Percentiles rank a stretch among this genome's conserved stretches.
Conservation (phyloP, 1,139 yeast genomes). For the Candida sanyaensis region DNA sequence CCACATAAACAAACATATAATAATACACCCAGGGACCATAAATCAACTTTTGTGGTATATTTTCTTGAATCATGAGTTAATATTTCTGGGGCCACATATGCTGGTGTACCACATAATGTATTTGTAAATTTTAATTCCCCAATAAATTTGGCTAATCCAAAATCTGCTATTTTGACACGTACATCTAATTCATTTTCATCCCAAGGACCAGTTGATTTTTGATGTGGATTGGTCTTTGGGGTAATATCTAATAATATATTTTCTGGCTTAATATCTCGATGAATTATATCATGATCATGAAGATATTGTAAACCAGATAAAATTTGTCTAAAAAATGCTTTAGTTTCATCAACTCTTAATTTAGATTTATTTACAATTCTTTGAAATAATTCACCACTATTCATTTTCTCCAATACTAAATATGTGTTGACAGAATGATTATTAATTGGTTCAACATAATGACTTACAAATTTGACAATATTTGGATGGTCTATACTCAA, state of each 20-base stretch:
- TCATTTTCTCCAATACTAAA: slow-evolving; percentile 70
- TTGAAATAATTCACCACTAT: slow-evolving; percentile 74
- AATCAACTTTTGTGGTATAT: slow-evolving; percentile 70
- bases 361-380: slow-evolving; percentile 65
- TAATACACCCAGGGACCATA: slow-evolving; percentile 82
- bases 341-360: slow-evolving; percentile 61
- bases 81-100: slow-evolving; percentile 83
- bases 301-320: slow-evolving; percentile 63
- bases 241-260: slow-evolving; percentile 76
- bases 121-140: slow-evolving; percentile 77
- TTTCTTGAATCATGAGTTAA: slow-evolving; percentile 48
- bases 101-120: slow-evolving; percentile 82
- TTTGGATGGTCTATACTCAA: slow-evolving; percentile 70
- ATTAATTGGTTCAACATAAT: slow-evolving; percentile 68
- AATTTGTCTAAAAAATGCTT: slow-evolving; percentile 59
- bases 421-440: slow-evolving; percentile 58
- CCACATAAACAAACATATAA: slow-evolving; percentile 79
- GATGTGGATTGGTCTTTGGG: slow-evolving; percentile 39
- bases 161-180: slow-evolving; percentile 75
- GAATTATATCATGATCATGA: slow-evolving; percentile 77
- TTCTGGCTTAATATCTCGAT: slow-evolving; percentile 88
- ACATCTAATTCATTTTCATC: slow-evolving; percentile 64
- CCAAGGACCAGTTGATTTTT: slow-evolving; percentile 72
- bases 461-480: slow-evolving; percentile 65
- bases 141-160: slow-evolving; percentile 76